Conservation (phyloP, 371 early-diverging fungal species). For the Lichtheimia hyalospora region DNA sequence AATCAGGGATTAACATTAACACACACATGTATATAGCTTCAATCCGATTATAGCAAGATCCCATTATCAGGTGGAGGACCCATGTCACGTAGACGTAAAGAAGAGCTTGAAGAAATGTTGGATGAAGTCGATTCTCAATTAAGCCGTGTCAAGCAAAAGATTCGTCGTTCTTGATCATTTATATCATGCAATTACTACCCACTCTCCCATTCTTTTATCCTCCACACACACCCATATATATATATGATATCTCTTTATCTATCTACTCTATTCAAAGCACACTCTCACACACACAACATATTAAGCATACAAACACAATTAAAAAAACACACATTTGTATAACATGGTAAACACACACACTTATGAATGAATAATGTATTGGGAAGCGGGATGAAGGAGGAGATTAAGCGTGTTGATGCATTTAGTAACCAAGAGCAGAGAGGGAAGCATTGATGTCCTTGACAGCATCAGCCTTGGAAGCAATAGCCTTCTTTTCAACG, state of each 20-base stretch:
- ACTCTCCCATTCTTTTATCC: background rate
- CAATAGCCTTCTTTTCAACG: slow-evolving; percentile 50
- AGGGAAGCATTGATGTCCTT: slow-evolving; percentile 50
- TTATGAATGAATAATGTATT: too few species aligned
- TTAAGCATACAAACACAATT: background rate
- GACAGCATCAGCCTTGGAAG: slow-evolving; percentile 47
- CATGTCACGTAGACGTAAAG: slow-evolving; percentile 49
- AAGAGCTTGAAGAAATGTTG: slow-evolving; percentile 56
- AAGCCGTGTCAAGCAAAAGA: slow-evolving; percentile 33
- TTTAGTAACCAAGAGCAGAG: slow-evolving; percentile 62
- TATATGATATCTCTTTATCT: slow-evolving; percentile 5
- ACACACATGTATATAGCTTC: slow-evolving; percentile 18
- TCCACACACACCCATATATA: background rate
- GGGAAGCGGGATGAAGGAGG: background rate
- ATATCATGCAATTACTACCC: background rate
- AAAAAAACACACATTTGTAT: slow-evolving; percentile 4
- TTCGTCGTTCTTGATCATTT: slow-evolving; percentile 17
- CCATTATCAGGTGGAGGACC: slow-evolving; percentile 59
- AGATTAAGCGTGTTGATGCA: background rate
- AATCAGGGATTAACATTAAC: too few species aligned
- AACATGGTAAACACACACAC: background rate
- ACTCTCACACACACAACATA: background rate
- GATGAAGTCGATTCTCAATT: slow-evolving; percentile 42
- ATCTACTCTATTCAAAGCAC: slow-evolving; percentile 1
- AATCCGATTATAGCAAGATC: slow-evolving; percentile 57